phyloP scores from a whole-genome alignment of 768 basidiomycete genomes.

The Paxillus rubicundulus region DNA sequence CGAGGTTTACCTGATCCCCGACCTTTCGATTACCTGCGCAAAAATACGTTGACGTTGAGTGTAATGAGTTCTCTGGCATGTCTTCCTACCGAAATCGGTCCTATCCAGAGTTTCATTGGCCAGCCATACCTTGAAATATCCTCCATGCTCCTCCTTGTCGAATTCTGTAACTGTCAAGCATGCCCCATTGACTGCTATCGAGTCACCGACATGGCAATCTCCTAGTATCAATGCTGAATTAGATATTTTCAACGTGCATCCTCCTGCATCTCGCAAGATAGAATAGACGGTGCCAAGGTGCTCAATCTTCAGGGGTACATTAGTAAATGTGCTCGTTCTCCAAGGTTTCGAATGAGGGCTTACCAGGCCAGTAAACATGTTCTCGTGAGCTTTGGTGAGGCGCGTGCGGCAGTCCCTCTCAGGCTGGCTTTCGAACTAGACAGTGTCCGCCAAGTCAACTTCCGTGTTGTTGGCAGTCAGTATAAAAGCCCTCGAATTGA shows the following conservation, averaged over 20 bases:
- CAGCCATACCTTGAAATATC: slow-evolving; percentile 91
- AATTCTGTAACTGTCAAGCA: slow-evolving; percentile 94
- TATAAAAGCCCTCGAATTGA: neutral
- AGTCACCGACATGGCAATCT: slow-evolving; percentile 93
- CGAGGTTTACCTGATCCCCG: slow-evolving; percentile 84
- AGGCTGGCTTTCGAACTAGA: neutral
- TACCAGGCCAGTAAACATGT: slow-evolving; percentile 82
- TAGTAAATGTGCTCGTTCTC: slow-evolving; percentile 8
- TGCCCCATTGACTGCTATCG: slow-evolving; percentile 84
- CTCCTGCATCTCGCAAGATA: slow-evolving; percentile 63
- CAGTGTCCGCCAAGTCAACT: too few species aligned
- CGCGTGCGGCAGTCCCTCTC: too few species aligned
- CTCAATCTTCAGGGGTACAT: slow-evolving; percentile 63
- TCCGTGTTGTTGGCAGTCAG: neutral
- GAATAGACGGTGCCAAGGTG: slow-evolving; percentile 74
- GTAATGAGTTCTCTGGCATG: neutral
- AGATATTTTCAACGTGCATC: slow-evolving; percentile 80
- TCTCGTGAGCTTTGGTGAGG: neutral
- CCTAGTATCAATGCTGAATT: slow-evolving; percentile 69
- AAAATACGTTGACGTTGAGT: slow-evolving; percentile 6
- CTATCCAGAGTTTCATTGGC: slow-evolving; percentile 92
- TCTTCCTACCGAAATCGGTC: slow-evolving; percentile 77
- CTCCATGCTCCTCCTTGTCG: slow-evolving; percentile 54
- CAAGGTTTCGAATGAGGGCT: slow-evolving; percentile 21
- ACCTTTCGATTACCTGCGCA: slow-evolving; percentile 68